Evolutionary conservation across 768 basidiomycete genomes (phyloP).

Genomic region (Dioszegia crocea): DNA sequence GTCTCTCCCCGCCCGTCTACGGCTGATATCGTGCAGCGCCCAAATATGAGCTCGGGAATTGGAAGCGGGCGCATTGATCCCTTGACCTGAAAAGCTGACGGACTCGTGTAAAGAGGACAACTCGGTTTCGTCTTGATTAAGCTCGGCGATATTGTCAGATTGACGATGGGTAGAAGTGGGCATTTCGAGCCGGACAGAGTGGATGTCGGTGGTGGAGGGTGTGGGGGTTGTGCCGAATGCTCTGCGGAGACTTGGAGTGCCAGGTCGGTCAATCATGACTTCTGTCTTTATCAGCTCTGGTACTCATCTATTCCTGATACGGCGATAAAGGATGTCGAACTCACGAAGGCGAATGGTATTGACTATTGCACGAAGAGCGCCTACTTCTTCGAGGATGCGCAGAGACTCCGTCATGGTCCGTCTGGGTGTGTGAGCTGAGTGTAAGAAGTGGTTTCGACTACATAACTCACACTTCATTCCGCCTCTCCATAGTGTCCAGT

Average conservation of each 20-base stretch:
- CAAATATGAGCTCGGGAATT: neutral
- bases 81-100: neutral
- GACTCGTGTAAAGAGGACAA: constrained; percentile 1
- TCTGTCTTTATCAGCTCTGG: constrained; percentile 12
- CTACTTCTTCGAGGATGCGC: constrained; percentile 34
- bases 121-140: too few relatives aligned
- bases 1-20: neutral
- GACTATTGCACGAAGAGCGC: constrained; percentile 29
- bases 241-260: neutral
- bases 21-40: neutral
- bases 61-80: neutral
- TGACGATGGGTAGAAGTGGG: neutral
- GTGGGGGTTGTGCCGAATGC: constrained; percentile 1
- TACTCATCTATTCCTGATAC: too few relatives aligned
- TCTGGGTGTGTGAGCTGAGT: constrained; percentile 1
- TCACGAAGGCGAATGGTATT: constrained; percentile 35
- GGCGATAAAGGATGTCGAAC: constrained; percentile 2
- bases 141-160: neutral
- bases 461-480: constrained; percentile 32
- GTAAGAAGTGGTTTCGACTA: neutral
- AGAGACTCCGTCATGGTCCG: constrained; percentile 39
- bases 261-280: constrained; percentile 34
- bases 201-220: neutral
- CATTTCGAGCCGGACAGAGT: neutral
- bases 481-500: constrained; percentile 35